These are phyloP conservation scores for Ramularia endophylla DNA, from an alignment of 2,329 filamentous ascomycete genomes.

Conservation along the genomic window DNA sequence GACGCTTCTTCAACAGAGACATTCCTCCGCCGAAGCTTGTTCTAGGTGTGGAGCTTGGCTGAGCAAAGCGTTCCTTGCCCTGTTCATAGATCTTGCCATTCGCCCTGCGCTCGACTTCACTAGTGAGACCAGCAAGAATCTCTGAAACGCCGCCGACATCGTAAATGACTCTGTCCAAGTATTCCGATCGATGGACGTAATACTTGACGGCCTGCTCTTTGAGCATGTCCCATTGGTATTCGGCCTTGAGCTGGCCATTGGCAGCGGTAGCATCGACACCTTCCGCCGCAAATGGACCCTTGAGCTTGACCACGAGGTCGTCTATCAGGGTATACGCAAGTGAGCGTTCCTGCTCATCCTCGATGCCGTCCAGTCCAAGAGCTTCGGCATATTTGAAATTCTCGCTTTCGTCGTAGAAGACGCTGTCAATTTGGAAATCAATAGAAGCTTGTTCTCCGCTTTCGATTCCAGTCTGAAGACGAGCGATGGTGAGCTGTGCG, in stretches of 20 bases:
- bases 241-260: conserved; percentile 37
- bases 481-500: conserved; percentile 24
- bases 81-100: conserved; percentile 14
- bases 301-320: conserved; percentile 11
- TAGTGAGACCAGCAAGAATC: conserved; percentile 32
- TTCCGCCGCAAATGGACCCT: conserved; percentile 6
- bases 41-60: conserved; percentile 18
- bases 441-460: conserved; percentile 18
- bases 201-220: conserved; percentile 31
- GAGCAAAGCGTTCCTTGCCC: conserved; percentile 13
- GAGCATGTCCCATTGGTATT: conserved; percentile 48
- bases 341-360: conserved; percentile 11
- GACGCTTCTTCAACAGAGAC: conserved; percentile 12
- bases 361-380: conserved; percentile 7
- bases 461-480: conserved; percentile 14
- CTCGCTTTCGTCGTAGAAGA: conserved; percentile 23
- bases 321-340: conserved; percentile 15
- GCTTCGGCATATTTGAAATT: conserved; percentile 12
- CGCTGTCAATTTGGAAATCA: conserved; percentile 14
- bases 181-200: conserved; percentile 23
- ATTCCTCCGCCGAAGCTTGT: conserved; percentile 16
- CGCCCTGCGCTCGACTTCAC: conserved; percentile 22
- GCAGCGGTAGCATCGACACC: conserved; percentile 29
- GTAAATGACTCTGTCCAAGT: conserved; percentile 41
- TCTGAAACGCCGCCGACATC: conserved; percentile 38